Conservation (phyloP, 805 yeast species). For the Wickerhamomyces hampshirensis region DNA sequence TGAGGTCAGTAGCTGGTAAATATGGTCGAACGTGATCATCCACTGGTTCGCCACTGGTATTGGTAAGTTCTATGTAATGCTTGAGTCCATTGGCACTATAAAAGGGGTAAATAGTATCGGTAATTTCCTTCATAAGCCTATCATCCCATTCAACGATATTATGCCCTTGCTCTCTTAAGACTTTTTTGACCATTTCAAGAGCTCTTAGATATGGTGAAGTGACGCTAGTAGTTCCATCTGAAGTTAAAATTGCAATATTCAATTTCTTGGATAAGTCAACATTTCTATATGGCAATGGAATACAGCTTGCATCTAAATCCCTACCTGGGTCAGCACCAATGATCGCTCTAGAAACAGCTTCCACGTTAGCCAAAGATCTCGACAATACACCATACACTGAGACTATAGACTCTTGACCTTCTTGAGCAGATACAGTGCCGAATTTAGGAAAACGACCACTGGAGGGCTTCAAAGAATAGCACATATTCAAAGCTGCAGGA, state of each 20-base stretch:
- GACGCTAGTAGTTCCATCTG: constrained; percentile 39
- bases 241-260: constrained; percentile 33
- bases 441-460: constrained; percentile 44
- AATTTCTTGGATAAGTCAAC: constrained; percentile 30
- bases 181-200: constrained; percentile 27
- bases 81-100: constrained; percentile 33
- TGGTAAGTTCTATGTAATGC: constrained; percentile 27
- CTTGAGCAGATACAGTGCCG: constrained; percentile 9
- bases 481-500: constrained; percentile 62
- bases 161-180: constrained; percentile 40
- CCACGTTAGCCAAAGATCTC: constrained; percentile 30
- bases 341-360: constrained; percentile 25
- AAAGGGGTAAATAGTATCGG: constrained; percentile 29
- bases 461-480: constrained; percentile 60
- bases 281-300: constrained; percentile 28
- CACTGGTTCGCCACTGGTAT: constrained; percentile 37
- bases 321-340: constrained; percentile 34
- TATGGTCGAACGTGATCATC: constrained; percentile 34
- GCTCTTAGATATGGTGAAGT: constrained; percentile 47
- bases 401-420: constrained; percentile 24
- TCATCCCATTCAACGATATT: constrained; percentile 39
- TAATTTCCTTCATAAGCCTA: constrained; percentile 18
- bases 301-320: constrained; percentile 32
- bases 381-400: constrained; percentile 44
- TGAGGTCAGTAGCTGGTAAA: constrained; percentile 30